phyloP scores from a whole-genome alignment of 106 monocot species.

The Dendrobium huoshanense region DNA sequence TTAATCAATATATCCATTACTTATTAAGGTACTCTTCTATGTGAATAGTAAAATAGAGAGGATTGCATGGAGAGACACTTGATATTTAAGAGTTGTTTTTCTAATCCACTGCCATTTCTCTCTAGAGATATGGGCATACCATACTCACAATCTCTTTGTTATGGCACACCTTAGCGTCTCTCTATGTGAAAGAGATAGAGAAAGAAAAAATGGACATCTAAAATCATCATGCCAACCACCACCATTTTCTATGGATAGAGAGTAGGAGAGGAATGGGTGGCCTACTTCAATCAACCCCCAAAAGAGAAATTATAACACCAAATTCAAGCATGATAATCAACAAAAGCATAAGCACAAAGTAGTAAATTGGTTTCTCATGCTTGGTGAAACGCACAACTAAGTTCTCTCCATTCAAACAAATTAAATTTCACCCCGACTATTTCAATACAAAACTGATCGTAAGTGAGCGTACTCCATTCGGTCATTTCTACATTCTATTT shows the following conservation, averaged over 20 bases:
- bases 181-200: neutral
- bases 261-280: neutral
- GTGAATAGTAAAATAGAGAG: neutral
- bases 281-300: neutral
- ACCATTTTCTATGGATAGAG: neutral
- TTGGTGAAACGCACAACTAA: conserved; percentile 3
- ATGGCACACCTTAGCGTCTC: neutral
- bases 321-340: neutral
- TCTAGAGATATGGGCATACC: neutral
- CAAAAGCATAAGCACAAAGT: neutral
- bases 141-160: neutral
- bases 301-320: neutral
- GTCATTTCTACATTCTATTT: too few species aligned
- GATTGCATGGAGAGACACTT: neutral
- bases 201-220: neutral
- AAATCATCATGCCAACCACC: neutral
- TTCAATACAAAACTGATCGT: too few species aligned
- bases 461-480: too few species aligned
- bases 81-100: neutral
- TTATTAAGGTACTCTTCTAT: neutral
- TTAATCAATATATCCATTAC: neutral
- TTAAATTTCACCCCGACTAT: neutral
- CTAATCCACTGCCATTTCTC: neutral
- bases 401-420: neutral
- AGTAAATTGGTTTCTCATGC: neutral